A percentile compares a stretch with the other conserved stretches of the same genome.
Conservation (phyloP, 1,284 basidiomycete genomes). For the Apiotrichum sp. region DNA sequence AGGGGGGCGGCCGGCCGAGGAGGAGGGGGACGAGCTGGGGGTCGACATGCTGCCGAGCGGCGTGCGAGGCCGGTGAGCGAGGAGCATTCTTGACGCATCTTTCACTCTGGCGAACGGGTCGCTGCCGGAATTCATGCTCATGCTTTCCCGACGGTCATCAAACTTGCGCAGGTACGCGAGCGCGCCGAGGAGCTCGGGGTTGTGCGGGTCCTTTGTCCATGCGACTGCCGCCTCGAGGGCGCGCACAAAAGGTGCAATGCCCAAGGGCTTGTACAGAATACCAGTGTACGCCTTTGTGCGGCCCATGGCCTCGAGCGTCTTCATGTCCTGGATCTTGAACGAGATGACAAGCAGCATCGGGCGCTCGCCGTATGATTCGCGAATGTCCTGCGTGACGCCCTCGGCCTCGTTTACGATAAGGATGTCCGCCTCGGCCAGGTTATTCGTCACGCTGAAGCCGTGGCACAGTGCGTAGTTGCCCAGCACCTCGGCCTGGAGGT, state of each 20-base stretch:
- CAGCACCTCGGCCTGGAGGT: constrained; percentile 61
- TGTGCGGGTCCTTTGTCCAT: constrained; percentile 12
- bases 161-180: background rate
- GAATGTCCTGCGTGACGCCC: constrained; percentile 52
- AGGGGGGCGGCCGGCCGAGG: background rate
- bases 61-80: background rate
- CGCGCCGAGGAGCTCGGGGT: background rate
- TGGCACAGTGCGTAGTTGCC: constrained; percentile 69
- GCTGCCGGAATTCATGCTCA: background rate
- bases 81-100: background rate
- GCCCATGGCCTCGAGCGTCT: constrained; percentile 45
- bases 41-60: background rate
- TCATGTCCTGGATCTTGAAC: constrained; percentile 36
- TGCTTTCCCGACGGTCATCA: background rate
- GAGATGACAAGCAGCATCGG: constrained; percentile 41
- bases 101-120: background rate
- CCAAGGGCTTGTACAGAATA: constrained; percentile 83
- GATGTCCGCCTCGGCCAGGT: constrained; percentile 60
- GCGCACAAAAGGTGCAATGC: constrained; percentile 66
- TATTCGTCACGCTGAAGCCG: constrained; percentile 58
- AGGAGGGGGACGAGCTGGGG: background rate
- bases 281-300: constrained; percentile 57
- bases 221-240: constrained; percentile 50
- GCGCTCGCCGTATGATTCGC: constrained; percentile 11
- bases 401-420: constrained; percentile 74